Base-by-base conservation (phyloP, 164 flowering plant species). In the Vitis labrusca region DNA sequence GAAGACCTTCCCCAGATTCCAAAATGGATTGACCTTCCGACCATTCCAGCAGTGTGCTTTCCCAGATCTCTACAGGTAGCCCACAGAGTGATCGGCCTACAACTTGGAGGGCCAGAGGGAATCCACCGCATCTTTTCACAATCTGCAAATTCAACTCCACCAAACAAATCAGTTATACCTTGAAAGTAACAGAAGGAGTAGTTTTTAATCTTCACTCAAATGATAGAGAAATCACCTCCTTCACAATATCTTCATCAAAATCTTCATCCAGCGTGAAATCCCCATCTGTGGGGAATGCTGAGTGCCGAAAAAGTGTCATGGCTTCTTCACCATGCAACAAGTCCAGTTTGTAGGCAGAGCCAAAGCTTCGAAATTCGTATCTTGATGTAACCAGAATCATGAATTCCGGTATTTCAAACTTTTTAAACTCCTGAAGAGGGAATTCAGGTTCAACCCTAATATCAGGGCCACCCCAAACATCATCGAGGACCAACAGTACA, bases 351-450 rank as follows among this genome's bases (percentile, higher is more conserved):
- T 76, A 78, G 17, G 65, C 55, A 19, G 65, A 67, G 61, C 67
- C 72, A 68, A 78, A 73, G 53, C 65, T 55, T 55, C 74, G 82
- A 50, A 86, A 68, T 30, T 2, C 54, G 62, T 19, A 75, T 59
- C 90, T 76, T 47, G 90, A 86, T n/a, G 88, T 83, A 17, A 86
- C 85, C 75, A 86, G 65, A 32, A 83, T 37, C 72, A 76, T 81
- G 69, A 50, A 83, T 47, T 65, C 53, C 14, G 78, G 74, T 16
- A 73, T 56, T 4, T 49, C 32, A 54, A 72, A 56, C 61, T n/a
- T n/a, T n/a, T n/a, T 19, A 48, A 82, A 63, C 50, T 78, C 64
- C 50, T 73, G 56, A 59, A 84, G 67, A 49, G 79, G 54, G 52
- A 63, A 70, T 15, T 77, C 74, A 10, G 79, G 73, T 9, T 70